Percentiles rank a stretch among this genome's conserved stretches.
Evolutionary conservation across 2,329 filamentous ascomycete genomes (phyloP).

Genomic region (Leptographium procerum): DNA sequence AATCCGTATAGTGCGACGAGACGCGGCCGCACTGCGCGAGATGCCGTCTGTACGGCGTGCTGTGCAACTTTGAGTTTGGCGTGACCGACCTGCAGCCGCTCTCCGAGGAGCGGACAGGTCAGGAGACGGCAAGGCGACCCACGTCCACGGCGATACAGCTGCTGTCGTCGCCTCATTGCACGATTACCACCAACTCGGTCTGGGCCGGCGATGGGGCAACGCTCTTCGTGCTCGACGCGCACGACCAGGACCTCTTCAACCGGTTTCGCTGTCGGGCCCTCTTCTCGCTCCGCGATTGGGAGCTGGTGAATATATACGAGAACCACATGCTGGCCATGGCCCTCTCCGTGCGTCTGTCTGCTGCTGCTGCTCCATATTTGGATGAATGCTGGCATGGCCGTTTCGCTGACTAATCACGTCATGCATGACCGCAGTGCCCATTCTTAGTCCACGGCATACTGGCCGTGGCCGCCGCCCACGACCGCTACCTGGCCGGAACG

Average conservation of each 20-base stretch:
- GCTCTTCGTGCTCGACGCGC: not conserved
- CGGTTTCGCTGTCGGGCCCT: conserved; percentile 3
- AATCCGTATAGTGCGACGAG: conserved; percentile 31
- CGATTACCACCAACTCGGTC: conserved; percentile 12
- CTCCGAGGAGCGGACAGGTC: conserved; percentile 13
- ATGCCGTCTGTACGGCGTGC: conserved; percentile 30
- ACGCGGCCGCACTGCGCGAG: conserved; percentile 28
- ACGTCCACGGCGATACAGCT: not conserved
- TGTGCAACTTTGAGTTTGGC: conserved; percentile 29
- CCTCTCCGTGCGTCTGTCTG: conserved; percentile 23
- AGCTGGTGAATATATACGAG: conserved; percentile 8
- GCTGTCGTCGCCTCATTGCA: not conserved
- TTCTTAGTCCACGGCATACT: conserved; percentile 35
- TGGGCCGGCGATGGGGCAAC: conserved; percentile 20
- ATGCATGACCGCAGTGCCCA: conserved; percentile 22
- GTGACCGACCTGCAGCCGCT: conserved; percentile 26
- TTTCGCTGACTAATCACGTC: no score
- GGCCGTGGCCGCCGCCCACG: conserved; percentile 29
- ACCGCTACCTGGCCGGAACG: conserved; percentile 20
- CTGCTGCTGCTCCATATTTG: not conserved
- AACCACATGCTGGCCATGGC: conserved; percentile 21
- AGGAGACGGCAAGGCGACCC: not conserved
- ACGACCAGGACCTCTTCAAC: conserved; percentile 2
- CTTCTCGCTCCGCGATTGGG: not conserved
- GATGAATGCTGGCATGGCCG: no score